Base-by-base conservation (phyloP, 2,329 filamentous ascomycete genomes). In the Botrytis pseudocinerea region DNA sequence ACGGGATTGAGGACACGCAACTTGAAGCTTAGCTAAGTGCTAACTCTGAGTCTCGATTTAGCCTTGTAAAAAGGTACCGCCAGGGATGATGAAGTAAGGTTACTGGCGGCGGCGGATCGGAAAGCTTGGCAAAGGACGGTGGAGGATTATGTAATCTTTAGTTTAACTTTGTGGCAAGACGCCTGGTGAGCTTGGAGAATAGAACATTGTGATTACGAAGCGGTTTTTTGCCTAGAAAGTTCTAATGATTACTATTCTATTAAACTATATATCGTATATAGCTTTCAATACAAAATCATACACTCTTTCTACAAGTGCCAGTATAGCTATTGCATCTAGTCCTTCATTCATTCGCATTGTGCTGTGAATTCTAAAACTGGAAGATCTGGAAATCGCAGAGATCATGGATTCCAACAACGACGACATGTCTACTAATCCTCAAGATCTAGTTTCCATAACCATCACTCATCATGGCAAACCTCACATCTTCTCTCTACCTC, bases 381-480 rank as follows among this genome's bases (percentile, higher is more conserved):
- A 51, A 51, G 3, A 25, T 18, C 35, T 32, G 35, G 32, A 69
- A 38, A 32, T 18, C 38, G 20, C 63, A 38, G 20, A 28, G 18
- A 44, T 42, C 46, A 72, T 57, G 38, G 75, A 78, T 69, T 73
- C 48, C 20, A 71, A 74, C 69, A 73, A 77, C 38, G 59, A 46
- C 44, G 62, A 51, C 44, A 74, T 74, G 70, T 72, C 76, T 72
- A 76, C 76, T 78, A 74, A 80, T 70, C 70, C 60, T n/a, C 75
- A 79, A 74, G 76, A 78, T 72, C 73, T 74, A 72, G 81, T 88
- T 75, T 82, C 82, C 59, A 82, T 89, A 61, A 82, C 79, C 9
- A 77, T 89, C 71, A 83, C 80, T 14, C 84, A 88, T 76, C 85
- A 86, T 76, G 85, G 85, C 72, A 81, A 81, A 40, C 80, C 82